phyloP scores from a whole-genome alignment of 2,329 filamentous ascomycete genomes.

The Metarhizium humberi region DNA sequence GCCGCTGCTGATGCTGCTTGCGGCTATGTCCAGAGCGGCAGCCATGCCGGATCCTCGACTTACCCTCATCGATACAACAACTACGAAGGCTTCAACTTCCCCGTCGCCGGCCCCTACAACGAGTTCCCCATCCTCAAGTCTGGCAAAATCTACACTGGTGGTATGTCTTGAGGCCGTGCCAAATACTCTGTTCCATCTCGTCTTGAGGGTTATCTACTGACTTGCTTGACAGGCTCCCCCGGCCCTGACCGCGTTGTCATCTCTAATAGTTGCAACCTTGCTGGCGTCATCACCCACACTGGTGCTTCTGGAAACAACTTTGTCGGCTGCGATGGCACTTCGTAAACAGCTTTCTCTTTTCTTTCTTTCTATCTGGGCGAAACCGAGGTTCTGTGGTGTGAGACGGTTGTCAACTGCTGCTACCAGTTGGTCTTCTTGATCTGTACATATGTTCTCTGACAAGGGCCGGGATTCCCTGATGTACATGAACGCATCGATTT shows the following conservation, averaged over 20 bases:
- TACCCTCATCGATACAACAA: conserved; percentile 32
- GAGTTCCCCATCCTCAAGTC: conserved; percentile 27
- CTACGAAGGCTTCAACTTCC: conserved; percentile 27
- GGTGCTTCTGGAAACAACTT: conserved; percentile 61
- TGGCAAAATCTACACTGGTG: conserved; percentile 24
- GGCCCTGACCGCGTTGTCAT: conserved; percentile 58
- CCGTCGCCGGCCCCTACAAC: conserved; percentile 23
- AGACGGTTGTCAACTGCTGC: neutral
- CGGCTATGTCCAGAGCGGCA: conserved; percentile 12
- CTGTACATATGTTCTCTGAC: neutral
- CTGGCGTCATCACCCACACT: conserved; percentile 60
- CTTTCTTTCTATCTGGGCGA: neutral
- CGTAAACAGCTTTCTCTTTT: neutral
- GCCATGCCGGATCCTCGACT: conserved; percentile 17
- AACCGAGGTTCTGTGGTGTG: neutral
- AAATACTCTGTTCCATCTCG: neutral
- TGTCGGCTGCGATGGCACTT: conserved; percentile 43
- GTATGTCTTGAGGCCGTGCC: conserved; percentile 14
- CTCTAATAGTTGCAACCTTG: conserved; percentile 43
- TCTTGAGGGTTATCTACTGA: neutral
- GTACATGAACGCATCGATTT: neutral
- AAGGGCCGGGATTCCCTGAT: neutral
- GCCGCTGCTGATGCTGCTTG: conserved; percentile 20
- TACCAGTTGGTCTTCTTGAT: neutral
- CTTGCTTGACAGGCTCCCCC: conserved; percentile 28